Percentiles rank a stretch among this genome's conserved stretches.
Evolutionary conservation across 441 rosid species (phyloP).

Genomic region (Erodium chrysanthum): DNA sequence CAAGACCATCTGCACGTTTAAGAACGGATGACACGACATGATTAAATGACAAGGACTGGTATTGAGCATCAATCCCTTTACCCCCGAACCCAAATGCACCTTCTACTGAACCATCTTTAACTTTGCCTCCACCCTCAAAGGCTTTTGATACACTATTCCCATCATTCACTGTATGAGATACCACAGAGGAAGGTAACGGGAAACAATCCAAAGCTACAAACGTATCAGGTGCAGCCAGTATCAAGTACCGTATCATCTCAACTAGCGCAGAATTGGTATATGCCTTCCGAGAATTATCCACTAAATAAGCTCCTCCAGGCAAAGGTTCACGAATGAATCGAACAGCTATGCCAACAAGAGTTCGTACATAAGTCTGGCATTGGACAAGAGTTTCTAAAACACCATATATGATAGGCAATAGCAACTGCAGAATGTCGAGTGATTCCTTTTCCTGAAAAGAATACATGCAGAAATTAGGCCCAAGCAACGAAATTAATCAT

Average conservation of each 20-base stretch:
- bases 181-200: conserved; percentile 73
- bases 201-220: conserved; percentile 93
- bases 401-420: conserved; percentile 84
- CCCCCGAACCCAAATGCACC: conserved; percentile 42
- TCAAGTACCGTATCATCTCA: conserved; percentile 91
- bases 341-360: conserved; percentile 64
- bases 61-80: conserved; percentile 60
- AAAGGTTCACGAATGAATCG: conserved; percentile 77
- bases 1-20: conserved; percentile 69
- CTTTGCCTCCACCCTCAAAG: conserved; percentile 57
- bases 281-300: conserved; percentile 92
- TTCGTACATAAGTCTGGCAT: conserved; percentile 83
- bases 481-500: conserved; percentile 15
- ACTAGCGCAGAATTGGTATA: conserved; percentile 75
- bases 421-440: conserved; percentile 76
- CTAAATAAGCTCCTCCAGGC: conserved; percentile 89
- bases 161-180: conserved; percentile 64
- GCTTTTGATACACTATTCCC: conserved; percentile 59
- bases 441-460: conserved; percentile 64
- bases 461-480: conserved; percentile 22
- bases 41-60: conserved; percentile 63
- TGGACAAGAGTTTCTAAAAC: conserved; percentile 73
- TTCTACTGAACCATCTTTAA: conserved; percentile 45
- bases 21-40: conserved; percentile 62
- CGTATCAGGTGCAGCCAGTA: conserved; percentile 89